These are phyloP conservation scores for Plantago ovata DNA, from an alignment of 257 asterid genomes.

Conservation along the genomic window DNA sequence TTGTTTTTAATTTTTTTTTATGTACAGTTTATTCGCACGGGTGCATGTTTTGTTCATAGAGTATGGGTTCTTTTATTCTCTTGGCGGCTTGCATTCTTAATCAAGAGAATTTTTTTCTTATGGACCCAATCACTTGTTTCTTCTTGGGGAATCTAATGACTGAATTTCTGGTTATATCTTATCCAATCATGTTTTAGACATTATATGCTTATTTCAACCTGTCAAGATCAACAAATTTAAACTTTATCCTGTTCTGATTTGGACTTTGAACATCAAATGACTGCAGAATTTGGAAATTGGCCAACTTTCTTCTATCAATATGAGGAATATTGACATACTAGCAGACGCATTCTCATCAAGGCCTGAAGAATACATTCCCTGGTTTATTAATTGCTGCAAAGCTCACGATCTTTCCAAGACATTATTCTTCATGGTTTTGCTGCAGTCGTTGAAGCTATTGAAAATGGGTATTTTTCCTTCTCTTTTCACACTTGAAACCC, in stretches of 20 bases:
- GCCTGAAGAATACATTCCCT: conserved; percentile 50
- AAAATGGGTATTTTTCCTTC: conserved; percentile 48
- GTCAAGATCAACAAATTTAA: conserved; percentile 4
- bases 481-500: conserved; percentile 9
- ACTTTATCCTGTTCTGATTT: not conserved
- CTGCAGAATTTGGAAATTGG: conserved; percentile 56
- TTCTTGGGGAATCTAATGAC: no score
- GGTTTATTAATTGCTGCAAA: conserved; percentile 75
- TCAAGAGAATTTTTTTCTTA: not conserved
- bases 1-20: no score
- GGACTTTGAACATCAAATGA: conserved; percentile 14
- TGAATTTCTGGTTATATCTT: not conserved
- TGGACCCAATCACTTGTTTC: not conserved
- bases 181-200: no score
- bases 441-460: conserved; percentile 52
- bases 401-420: conserved; percentile 58
- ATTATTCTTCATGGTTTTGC: conserved; percentile 54
- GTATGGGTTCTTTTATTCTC: not conserved
- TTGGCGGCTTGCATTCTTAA: no score
- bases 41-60: not conserved
- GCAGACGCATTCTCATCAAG: conserved; percentile 42
- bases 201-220: not conserved
- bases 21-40: not conserved
- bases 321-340: conserved; percentile 53
- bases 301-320: conserved; percentile 41